Evolutionary conservation across 352 stramenopile genomes (phyloP), one percentile per base, ranked within the genome.

Genomic region (Vaucheria bursata): DNA sequence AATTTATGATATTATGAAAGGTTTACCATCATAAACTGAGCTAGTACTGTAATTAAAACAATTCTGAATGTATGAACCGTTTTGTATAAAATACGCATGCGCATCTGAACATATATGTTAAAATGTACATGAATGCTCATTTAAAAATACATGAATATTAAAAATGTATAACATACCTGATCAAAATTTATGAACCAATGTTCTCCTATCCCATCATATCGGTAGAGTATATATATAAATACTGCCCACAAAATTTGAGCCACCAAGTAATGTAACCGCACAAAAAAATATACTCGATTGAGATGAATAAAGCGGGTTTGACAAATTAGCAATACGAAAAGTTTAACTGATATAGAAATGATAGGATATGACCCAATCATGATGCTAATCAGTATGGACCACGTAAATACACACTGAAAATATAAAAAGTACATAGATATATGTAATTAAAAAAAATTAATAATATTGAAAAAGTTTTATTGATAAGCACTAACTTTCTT

Each of bases 281-380:
- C 65, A 37, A 72, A 72, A 35, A 72, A 72, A 35, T 72, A 72
- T 37, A 72, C 65, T 29, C 40, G 65, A 37, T 72, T 72, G 31
- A 35, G 40, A 35, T 72, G 65, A 45, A 72, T 72, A 40, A 72
- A 38, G 12, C 65, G 1, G 31, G 29, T 72, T 29, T 38, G 1
- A 40, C 65, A 72, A 2, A 72, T 29, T 2, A 25, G 29, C 31
- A 72, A 45, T 1, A 72, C 65, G 29, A 72, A 40, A 8, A 40
- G 18, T 35, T 72, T 72, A 7, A 72, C 8, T 7, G 32, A 2
- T 2, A 72, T 72, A 40, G 31, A 29, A 2, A 37, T 8, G 31
- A 72, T 45, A 6, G 65, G 65, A 40, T 72, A 72, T 36, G 65
- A 72, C 8, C 29, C 65, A 2, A 72, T 37, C 31, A 40, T 40